These are phyloP conservation scores for Smithsoniella earleae DNA, from an alignment of 163 green algal genomes.

Conservation along the genomic window DNA sequence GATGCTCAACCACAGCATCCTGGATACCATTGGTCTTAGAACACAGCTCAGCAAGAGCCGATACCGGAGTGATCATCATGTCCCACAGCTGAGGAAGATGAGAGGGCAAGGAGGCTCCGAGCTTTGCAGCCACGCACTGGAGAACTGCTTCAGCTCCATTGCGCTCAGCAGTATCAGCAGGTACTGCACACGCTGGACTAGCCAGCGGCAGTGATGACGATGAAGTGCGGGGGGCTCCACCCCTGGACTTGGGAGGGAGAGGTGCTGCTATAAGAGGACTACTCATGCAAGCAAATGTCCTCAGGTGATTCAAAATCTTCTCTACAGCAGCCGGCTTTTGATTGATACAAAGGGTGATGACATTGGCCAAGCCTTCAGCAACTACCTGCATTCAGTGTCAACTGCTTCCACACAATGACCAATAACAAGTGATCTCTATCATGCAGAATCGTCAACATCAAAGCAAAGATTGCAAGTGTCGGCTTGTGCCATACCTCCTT, in stretches of 20 bases:
- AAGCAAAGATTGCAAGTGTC: no score
- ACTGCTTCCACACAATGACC: not conserved
- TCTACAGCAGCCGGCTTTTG: slow-evolving; percentile 62
- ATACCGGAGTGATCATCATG: no score
- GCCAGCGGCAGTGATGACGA: no score
- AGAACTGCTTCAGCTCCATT: slow-evolving; percentile 67
- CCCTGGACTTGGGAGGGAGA: no score
- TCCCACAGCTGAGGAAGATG: slow-evolving; percentile 61
- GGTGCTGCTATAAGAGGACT: no score
- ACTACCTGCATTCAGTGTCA: slow-evolving; percentile 59
- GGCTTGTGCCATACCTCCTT: not conserved
- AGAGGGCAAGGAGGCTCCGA: slow-evolving; percentile 48
- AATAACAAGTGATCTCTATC: not conserved
- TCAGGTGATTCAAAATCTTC: slow-evolving; percentile 81
- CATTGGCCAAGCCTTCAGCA: slow-evolving; percentile 57
- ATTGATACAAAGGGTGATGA: slow-evolving; percentile 52
- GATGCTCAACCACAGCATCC: no score
- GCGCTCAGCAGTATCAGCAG: slow-evolving; percentile 39
- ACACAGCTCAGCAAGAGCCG: no score
- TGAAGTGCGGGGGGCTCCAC: no score
- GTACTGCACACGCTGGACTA: slow-evolving; percentile 4
- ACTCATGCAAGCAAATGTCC: slow-evolving; percentile 62
- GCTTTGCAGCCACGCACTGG: slow-evolving; percentile 39
- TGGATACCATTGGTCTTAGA: no score
- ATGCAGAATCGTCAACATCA: slow-evolving; percentile 6